Base-by-base conservation (phyloP, 805 yeast genomes). In the Wickerhamiella spandovensis region DNA sequence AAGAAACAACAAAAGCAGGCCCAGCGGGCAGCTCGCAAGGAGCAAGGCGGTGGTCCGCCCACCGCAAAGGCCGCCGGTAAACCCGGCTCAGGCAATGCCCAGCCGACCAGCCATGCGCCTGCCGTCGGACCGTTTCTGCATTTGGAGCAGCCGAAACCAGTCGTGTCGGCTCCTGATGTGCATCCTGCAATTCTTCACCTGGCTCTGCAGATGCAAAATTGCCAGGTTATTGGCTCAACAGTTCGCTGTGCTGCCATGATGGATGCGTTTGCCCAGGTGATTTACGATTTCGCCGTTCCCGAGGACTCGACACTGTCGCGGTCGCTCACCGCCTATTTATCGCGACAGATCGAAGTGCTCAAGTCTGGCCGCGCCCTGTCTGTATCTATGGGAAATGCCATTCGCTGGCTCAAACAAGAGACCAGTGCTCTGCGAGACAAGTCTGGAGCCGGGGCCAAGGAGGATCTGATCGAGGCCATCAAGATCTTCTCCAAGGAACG, bases 331-430 rank as follows among this genome's bases (percentile, higher is more conserved):
- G 80, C 82, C 30, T 90, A 88, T 64, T 72, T 92, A 52, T 81
- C 95, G 10, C 86, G 84, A 61, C 98, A 92, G 67, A 92, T 92
- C 56, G 98, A 90, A 64, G 86, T 84, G 58, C 71, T 92, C 58
- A 90, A 86, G 60, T 79, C 86, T 9, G 89, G 96, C 2, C 78
- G 98, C 55, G 97, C 97, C 0, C 72, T 92, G 46, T 80, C 92
- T 50, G 84, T 89, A 2, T 77, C 95, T 0, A 92, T 92, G 98
- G 98, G 98, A 49, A 92, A 89, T 69, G 90, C 97, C 2, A 92
- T 92, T 57, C 78, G 98, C 60, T 89, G 97, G 96, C 74, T 92
- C 55, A 92, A 92, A 62, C 97, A 90, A 69, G 90, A 85, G 64
- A 90, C 92, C 50, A 79, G 96, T 0, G 74, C 77, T 43, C 78